phyloP scores from a whole-genome alignment of 257 asterid species.

The Misopates orontium region DNA sequence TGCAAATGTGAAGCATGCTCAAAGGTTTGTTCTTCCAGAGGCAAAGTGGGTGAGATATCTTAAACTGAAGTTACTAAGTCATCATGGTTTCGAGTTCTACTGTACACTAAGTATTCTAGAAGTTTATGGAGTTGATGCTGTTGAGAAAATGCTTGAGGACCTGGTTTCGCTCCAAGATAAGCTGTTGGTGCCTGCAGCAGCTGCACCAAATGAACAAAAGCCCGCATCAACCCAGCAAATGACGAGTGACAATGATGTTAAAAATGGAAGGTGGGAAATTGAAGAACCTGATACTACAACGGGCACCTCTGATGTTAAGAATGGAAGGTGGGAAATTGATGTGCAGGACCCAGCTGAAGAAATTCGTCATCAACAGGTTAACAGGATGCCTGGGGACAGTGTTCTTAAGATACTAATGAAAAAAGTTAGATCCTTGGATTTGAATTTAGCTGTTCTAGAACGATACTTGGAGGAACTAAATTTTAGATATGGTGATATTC shows the following conservation, averaged over 20 bases:
- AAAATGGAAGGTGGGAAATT: too few relatives aligned
- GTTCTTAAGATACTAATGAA: conserved; percentile 90
- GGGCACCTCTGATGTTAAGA: conserved; percentile 44
- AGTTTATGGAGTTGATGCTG: conserved; percentile 95
- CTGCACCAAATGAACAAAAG: conserved; percentile 40
- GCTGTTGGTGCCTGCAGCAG: conserved; percentile 42
- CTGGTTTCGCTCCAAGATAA: conserved; percentile 67
- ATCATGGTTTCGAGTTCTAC: conserved; percentile 91
- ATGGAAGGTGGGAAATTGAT: conserved; percentile 38
- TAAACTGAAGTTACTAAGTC: conserved; percentile 63
- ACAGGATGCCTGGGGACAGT: conserved; percentile 96
- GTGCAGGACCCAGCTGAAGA: conserved; percentile 81
- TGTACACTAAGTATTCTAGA: conserved; percentile 82
- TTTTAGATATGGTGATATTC: conserved; percentile 65
- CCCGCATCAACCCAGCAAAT: conserved; percentile 36
- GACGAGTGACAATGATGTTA: conserved; percentile 38
- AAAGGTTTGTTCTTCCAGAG: conserved; percentile 69
- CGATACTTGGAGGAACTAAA: conserved; percentile 79
- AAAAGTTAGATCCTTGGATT: conserved; percentile 82
- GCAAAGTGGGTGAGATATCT: conserved; percentile 94
- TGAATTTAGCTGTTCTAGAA: conserved; percentile 79
- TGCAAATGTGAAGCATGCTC: conserved; percentile 77
- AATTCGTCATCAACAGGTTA: conserved; percentile 64
- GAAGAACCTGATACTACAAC: conserved; percentile 44
- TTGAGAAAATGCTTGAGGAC: conserved; percentile 98